Conservation (phyloP, 345 rosid genomes). For the Eucalyptus tenuipes region DNA sequence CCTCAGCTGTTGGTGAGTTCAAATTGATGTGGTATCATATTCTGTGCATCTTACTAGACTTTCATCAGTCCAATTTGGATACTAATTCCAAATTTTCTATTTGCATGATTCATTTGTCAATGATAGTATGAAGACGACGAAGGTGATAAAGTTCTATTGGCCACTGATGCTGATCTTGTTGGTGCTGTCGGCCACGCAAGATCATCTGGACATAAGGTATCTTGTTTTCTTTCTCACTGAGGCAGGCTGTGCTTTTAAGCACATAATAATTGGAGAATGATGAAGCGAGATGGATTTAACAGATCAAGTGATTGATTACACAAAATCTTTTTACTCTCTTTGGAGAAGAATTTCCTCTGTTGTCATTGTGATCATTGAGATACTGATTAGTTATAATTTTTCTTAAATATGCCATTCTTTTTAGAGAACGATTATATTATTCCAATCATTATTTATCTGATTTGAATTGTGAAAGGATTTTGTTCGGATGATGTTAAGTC, state of each 20-base stretch:
- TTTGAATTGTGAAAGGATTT: background rate
- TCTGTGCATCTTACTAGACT: background rate
- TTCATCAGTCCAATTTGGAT: background rate
- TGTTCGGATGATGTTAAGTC: background rate
- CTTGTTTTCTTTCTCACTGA: background rate
- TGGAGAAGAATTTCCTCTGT: background rate
- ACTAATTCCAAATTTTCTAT: background rate
- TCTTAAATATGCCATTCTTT: background rate
- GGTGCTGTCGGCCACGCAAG: constrained; percentile 62
- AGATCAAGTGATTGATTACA: background rate
- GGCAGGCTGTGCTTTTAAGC: background rate
- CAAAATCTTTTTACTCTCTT: background rate
- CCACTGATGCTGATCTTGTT: constrained; percentile 62
- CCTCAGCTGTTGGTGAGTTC: constrained; percentile 68
- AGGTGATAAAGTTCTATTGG: constrained; percentile 78
- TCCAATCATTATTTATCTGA: background rate
- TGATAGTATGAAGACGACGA: constrained; percentile 85
- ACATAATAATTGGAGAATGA: background rate
- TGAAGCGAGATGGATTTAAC: background rate
- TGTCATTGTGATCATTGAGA: background rate
- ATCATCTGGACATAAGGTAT: constrained; percentile 64
- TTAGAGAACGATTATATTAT: background rate
- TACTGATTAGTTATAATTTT: background rate
- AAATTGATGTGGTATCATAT: background rate
- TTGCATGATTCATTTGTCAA: background rate